phyloP scores from a whole-genome alignment of 345 rosid genomes.

The Populus davidiana region DNA sequence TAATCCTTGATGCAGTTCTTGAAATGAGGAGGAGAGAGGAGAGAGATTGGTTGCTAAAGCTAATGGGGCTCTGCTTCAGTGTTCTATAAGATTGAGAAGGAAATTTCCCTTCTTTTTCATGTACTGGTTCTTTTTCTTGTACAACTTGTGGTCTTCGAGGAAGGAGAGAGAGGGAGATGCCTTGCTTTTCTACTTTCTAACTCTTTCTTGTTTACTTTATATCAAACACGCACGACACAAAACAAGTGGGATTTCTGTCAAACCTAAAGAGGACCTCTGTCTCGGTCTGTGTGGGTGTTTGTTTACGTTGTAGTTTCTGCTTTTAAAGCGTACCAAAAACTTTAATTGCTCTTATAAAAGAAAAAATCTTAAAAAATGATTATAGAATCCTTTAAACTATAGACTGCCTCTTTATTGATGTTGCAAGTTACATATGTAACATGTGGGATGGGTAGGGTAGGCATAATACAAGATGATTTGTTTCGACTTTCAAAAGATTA shows the following conservation, averaged over 20 bases:
- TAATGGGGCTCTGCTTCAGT: not conserved
- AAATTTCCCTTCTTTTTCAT: not conserved
- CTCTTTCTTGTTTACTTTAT: not conserved
- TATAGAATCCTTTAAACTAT: not conserved
- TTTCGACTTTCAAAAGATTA: not conserved
- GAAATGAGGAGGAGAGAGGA: too few relatives aligned
- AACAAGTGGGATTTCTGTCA: not conserved
- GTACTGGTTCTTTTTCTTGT: not conserved
- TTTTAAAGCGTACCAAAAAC: too few relatives aligned
- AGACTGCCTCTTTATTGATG: not conserved
- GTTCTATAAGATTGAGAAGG: not conserved
- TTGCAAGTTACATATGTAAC: not conserved
- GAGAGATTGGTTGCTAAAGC: too few relatives aligned
- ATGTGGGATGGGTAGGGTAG: not conserved
- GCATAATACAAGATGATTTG: not conserved
- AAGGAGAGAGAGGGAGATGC: conserved; percentile 7
- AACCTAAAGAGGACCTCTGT: not conserved
- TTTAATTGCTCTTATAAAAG: too few relatives aligned
- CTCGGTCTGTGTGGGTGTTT: too few relatives aligned
- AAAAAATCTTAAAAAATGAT: too few relatives aligned
- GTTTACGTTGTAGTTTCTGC: too few relatives aligned
- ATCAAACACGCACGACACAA: not conserved
- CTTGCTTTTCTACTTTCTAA: not conserved
- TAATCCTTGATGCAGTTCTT: not conserved
- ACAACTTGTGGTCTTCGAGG: conserved; percentile 4